Evolutionary conservation across 2,329 filamentous ascomycete species (phyloP).

Genomic region (Alternaria solani): DNA sequence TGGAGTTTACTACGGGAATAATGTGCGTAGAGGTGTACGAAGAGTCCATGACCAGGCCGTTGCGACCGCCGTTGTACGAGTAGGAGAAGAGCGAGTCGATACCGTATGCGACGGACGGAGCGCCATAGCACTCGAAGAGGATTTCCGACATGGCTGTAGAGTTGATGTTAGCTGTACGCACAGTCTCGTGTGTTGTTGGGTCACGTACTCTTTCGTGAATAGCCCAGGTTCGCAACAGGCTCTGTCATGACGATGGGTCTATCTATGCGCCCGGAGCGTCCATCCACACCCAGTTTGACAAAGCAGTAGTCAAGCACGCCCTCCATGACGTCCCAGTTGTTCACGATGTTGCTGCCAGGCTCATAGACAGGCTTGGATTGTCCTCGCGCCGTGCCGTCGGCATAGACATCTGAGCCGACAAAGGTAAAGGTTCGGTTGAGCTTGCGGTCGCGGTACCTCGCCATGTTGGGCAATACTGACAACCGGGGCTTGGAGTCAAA

Average conservation of each 20-base stretch:
- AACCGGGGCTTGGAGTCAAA: constrained; percentile 86
- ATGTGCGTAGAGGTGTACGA: constrained; percentile 94
- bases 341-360: constrained; percentile 85
- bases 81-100: constrained; percentile 98
- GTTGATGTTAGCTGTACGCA: constrained; percentile 32
- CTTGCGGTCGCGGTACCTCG: constrained; percentile 94
- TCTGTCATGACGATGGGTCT: constrained; percentile 95
- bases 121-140: constrained; percentile 93
- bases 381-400: constrained; percentile 89
- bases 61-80: constrained; percentile 85
- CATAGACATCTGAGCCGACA: constrained; percentile 89
- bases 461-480: constrained; percentile 85
- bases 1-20: constrained; percentile 89
- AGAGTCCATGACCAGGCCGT: constrained; percentile 88
- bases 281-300: constrained; percentile 88
- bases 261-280: constrained; percentile 75
- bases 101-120: constrained; percentile 88
- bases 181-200: background rate
- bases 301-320: constrained; percentile 94
- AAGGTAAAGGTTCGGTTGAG: constrained; percentile 91
- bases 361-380: constrained; percentile 94
- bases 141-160: constrained; percentile 91
- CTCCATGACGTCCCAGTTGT: constrained; percentile 98
- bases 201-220: constrained; percentile 82
- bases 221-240: constrained; percentile 87